phyloP scores from a whole-genome alignment of 257 asterid genomes.

The Ehretia macrophylla region DNA sequence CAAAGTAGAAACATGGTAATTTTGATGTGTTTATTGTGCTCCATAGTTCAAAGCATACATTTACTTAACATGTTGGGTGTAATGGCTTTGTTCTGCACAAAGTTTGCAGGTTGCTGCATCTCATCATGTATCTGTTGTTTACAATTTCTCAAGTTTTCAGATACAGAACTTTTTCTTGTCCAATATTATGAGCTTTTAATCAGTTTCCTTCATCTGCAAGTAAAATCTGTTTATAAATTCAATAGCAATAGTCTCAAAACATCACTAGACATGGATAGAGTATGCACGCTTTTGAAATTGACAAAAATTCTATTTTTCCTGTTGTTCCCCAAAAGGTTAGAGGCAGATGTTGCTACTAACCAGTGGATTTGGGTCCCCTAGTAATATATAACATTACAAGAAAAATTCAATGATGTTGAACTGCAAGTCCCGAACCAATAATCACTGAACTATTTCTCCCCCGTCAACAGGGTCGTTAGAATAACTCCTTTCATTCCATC shows the following conservation, averaged over 20 bases:
- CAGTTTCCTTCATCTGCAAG: background rate
- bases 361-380: too few species aligned
- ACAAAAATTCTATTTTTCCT: too few species aligned
- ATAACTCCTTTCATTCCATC: conserved; percentile 33
- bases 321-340: too few species aligned
- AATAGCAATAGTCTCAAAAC: background rate
- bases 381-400: too few species aligned
- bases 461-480: conserved; percentile 34
- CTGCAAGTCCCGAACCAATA: too few species aligned
- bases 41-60: too few species aligned
- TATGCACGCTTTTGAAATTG: too few species aligned
- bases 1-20: conserved; percentile 44
- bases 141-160: background rate
- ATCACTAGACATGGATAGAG: too few species aligned
- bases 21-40: background rate
- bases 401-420: too few species aligned
- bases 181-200: conserved; percentile 5
- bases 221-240: too few species aligned
- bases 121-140: conserved; percentile 6
- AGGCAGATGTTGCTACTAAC: too few species aligned
- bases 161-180: background rate
- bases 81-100: conserved; percentile 12
- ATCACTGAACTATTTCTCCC: conserved; percentile 13
- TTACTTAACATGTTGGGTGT: too few species aligned
- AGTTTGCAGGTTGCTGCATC: background rate